phyloP scores from a whole-genome alignment of 2,329 filamentous ascomycete species.

The Davidsoniella virescens region DNA sequence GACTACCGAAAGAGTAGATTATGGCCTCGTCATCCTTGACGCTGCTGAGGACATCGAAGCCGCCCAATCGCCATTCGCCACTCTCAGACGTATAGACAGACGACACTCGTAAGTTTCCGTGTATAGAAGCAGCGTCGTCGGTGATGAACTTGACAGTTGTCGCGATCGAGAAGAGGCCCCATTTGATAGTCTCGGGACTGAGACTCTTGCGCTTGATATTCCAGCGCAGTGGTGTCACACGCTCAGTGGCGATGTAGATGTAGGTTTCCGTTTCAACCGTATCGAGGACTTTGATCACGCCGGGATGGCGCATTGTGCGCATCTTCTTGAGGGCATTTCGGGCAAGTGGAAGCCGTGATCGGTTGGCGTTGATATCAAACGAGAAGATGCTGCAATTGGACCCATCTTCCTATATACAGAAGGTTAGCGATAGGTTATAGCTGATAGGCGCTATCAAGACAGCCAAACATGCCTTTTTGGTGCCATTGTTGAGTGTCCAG shows the following conservation, averaged over 20 bases:
- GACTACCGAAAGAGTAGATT: slow-evolving; percentile 81
- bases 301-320: slow-evolving; percentile 81
- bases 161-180: slow-evolving; percentile 78
- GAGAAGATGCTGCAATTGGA: slow-evolving; percentile 94
- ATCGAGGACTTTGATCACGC: slow-evolving; percentile 85
- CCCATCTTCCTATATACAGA: slow-evolving; percentile 57
- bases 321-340: slow-evolving; percentile 90
- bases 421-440: not conserved
- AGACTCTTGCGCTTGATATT: slow-evolving; percentile 76
- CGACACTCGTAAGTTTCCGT: slow-evolving; percentile 69
- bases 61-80: slow-evolving; percentile 92
- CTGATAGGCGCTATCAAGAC: not conserved
- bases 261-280: slow-evolving; percentile 91
- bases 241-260: slow-evolving; percentile 92
- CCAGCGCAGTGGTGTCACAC: slow-evolving; percentile 75
- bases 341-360: slow-evolving; percentile 66
- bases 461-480: slow-evolving; percentile 51
- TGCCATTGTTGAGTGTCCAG: slow-evolving; percentile 93
- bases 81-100: slow-evolving; percentile 91
- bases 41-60: slow-evolving; percentile 84
- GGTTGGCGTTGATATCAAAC: slow-evolving; percentile 75
- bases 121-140: slow-evolving; percentile 77
- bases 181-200: slow-evolving; percentile 86
- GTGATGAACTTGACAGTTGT: slow-evolving; percentile 95
- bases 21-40: slow-evolving; percentile 91